A percentile compares a stretch with the other conserved stretches of the same genome.
Evolutionary conservation across 352 stramenopile genomes (phyloP).

Genomic region (Phytophthora sojae): DNA sequence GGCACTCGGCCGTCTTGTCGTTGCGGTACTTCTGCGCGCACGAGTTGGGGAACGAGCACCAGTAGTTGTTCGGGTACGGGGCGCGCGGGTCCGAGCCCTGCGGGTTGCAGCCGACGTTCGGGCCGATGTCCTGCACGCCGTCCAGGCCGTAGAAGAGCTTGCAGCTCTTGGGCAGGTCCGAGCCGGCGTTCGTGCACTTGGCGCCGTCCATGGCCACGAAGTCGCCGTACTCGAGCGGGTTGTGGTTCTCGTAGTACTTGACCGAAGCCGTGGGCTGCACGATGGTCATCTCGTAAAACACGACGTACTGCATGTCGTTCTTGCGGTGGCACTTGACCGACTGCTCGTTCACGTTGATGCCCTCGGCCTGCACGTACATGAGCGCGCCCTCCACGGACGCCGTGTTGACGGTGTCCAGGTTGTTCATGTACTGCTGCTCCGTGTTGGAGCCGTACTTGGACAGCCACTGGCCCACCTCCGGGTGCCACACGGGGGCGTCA

Average conservation of each 20-base stretch:
- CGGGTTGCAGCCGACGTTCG: neutral
- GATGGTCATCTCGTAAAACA: constrained; percentile 1
- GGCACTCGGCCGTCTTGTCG: neutral
- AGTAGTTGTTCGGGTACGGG: neutral
- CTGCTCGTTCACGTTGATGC: constrained; percentile 2
- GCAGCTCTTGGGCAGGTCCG: neutral
- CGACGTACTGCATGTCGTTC: constrained; percentile 2
- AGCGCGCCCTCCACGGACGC: neutral
- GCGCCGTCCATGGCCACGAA: neutral
- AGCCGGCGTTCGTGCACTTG: neutral
- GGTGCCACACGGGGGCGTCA: neutral
- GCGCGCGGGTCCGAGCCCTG: neutral
- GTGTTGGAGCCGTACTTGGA: neutral
- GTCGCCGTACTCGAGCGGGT: neutral
- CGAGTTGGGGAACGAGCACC: neutral
- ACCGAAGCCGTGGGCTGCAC: neutral
- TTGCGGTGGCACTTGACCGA: neutral
- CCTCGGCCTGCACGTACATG: constrained; percentile 1
- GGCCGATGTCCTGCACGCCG: neutral
- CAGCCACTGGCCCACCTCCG: neutral
- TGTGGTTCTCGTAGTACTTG: constrained; percentile 1
- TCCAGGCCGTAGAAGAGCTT: neutral
- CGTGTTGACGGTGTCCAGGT: neutral
- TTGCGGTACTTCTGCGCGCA: neutral
- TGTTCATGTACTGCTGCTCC: neutral